Evolutionary conservation across 345 rosid species (phyloP), one percentile per base, ranked within the genome.

Genomic region (Sonneratia caseolaris): DNA sequence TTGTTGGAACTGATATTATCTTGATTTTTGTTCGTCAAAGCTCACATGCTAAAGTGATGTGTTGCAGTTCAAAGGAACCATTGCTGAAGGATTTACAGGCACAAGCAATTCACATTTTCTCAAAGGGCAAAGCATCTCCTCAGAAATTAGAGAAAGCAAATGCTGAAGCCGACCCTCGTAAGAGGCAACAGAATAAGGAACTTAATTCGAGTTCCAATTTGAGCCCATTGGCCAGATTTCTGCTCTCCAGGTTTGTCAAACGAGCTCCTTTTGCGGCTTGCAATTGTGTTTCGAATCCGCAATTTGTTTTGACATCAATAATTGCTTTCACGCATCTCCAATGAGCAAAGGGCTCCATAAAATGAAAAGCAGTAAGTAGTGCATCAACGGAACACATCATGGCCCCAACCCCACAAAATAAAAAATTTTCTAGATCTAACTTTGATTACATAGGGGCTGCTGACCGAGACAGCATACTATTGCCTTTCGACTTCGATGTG

Each of bases 221-320:
- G 70, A 91, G 89, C 77, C 96, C 97, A 5, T 90, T 93, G 16
- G 98, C 94, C 3, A 88, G 97, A 84, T 93, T 93, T 84, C 74
- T 93, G 64, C 93, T 93, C 66, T 89, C 98, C 47, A 93, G 98
- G 98, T 91, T 75, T 13, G 93, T 81, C 62, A 18, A 61, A 67
- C 5, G 2, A 35, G 19, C 19, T 66, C 5, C 5, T 24, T 27
- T 61, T 27, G n/a, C 3, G 1, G 62, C 37, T 7, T 57, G 40
- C 42, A 27, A 32, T 40, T 40, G 24, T 68, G 27, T 32, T 70
- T 27, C 1, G 64, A 53, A 35, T 22, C 55, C 37, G 51, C n/a
- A 53, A 9, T 11, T 47, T 47, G 3, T 4, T 11, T 47, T 47
- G 51, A 47, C 51, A 9, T 14, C 7, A 47, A 14, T 40, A 8